Base-by-base conservation (phyloP, 2,329 filamentous ascomycete species). In the Plenodomus lindquistii region DNA sequence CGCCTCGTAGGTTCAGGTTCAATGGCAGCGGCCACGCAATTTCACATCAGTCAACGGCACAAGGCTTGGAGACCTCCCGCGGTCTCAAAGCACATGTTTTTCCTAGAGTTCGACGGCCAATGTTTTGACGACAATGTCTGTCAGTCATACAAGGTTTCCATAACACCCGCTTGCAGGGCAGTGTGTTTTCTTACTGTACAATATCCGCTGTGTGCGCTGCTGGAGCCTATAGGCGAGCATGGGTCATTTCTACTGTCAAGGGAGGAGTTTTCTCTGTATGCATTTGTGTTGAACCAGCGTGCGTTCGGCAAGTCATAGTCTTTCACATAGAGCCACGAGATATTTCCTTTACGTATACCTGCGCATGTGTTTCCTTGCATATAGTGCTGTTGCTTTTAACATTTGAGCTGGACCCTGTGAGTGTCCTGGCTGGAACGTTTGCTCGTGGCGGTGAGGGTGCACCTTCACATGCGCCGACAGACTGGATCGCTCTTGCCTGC, bases 121-220 rank as follows among this genome's bases (percentile, higher is more conserved):
- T n/a, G n/a, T n/a, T n/a, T n/a, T n/a, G n/a, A n/a, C n/a, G n/a
- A n/a, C n/a, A n/a, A n/a, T n/a, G n/a, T n/a, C n/a, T n/a, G 16
- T 31, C 7, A 17, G n/a, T n/a, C 18, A 13, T 27, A 21, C 7
- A 8, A 17, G 17, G 27, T 16, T 22, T 37, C 35, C 24, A 2
- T 17, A 16, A 15, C n/a, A 16, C 20, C 29, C 16, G 37, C 13
- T 13, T 22, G 19, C 8, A 36, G 9, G 31, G 31, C 31, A 16
- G 7, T 7, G 3, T 4, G 7, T 37, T 20, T 7, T 37, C n/a
- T 37, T 7, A 6, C 6, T 61, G 57, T 63, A 63, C 42, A 49
- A 61, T 58, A 59, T 35, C 46, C 45, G 22, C 24, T 36, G 46
- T 35, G 42, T 42, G 43, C 43, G 45, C 44, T 42, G 37, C 37